Evolutionary conservation across 257 asterid genomes (phyloP).

Genomic region (Solanum arcanum): DNA sequence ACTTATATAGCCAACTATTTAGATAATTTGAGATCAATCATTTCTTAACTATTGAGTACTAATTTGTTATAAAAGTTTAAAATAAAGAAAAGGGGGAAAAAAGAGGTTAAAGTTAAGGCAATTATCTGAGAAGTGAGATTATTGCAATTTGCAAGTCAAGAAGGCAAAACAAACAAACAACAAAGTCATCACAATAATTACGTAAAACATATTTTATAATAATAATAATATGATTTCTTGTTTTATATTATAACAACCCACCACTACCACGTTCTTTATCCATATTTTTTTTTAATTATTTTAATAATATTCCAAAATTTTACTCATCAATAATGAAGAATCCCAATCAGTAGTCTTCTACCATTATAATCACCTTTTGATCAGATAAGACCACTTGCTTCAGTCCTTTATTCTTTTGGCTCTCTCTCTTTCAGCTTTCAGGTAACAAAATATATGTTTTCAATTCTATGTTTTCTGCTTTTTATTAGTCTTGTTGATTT

Average conservation of each 20-base stretch:
- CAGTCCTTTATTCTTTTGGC: conserved; percentile 4
- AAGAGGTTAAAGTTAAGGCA: not conserved
- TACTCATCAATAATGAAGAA: conserved; percentile 18
- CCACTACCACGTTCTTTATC: conserved; percentile 27
- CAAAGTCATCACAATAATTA: conserved; percentile 9
- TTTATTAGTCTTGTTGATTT: not conserved
- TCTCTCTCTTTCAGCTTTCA: conserved; percentile 7
- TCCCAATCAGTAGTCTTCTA: conserved; percentile 12
- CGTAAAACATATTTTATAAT: not conserved
- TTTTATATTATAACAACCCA: conserved; percentile 15
- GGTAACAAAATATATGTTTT: conserved; percentile 7
- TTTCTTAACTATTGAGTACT: not conserved
- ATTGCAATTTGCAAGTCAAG: not conserved
- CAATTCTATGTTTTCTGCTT: not conserved
- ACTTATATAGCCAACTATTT: not conserved
- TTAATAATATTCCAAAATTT: not conserved
- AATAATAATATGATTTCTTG: not conserved
- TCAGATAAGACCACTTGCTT: conserved; percentile 18
- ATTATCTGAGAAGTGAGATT: not conserved
- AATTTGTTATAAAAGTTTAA: not conserved
- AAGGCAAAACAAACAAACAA: not conserved
- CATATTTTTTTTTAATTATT: not conserved
- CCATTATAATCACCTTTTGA: conserved; percentile 6
- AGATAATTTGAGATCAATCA: not conserved
- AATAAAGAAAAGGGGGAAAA: too few species aligned